phyloP scores from a whole-genome alignment of 257 asterid species.

The Striga asiatica region DNA sequence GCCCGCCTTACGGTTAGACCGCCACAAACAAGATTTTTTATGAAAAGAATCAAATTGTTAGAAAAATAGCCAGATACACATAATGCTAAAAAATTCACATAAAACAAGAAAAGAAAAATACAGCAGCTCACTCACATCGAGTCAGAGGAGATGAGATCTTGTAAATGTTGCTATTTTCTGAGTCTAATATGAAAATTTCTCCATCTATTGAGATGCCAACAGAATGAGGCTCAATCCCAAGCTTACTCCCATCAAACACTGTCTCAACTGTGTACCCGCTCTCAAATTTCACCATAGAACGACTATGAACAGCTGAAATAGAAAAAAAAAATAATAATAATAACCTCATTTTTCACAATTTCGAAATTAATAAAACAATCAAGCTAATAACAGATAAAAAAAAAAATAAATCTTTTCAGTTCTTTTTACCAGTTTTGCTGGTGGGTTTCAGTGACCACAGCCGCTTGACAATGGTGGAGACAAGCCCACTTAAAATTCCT shows the following conservation, averaged over 20 bases:
- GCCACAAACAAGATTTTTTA: too few species aligned
- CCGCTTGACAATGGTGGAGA: slow-evolving; percentile 69
- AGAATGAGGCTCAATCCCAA: slow-evolving; percentile 73
- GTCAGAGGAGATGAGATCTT: slow-evolving; percentile 73
- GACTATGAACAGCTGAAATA: slow-evolving; percentile 55
- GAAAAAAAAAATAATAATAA: slow-evolving; percentile 10
- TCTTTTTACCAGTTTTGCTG: slow-evolving; percentile 42
- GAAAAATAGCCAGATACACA: too few species aligned
- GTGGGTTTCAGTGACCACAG: slow-evolving; percentile 75
- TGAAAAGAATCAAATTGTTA: too few species aligned
- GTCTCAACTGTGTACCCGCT: slow-evolving; percentile 90
- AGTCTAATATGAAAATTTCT: slow-evolving; percentile 65
- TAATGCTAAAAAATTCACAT: neutral
- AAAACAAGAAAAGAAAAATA: neutral
- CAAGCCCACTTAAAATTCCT: slow-evolving; percentile 81
- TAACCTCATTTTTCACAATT: too few species aligned
- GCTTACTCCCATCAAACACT: slow-evolving; percentile 92
- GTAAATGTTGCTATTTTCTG: slow-evolving; percentile 77
- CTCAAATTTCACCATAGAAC: slow-evolving; percentile 91
- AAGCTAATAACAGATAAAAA: neutral
- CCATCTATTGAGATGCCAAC: slow-evolving; percentile 64
- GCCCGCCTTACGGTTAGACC: too few species aligned
- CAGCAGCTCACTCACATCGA: slow-evolving; percentile 48
- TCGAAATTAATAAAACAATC: neutral
- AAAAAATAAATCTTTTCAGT: neutral